Conservation (phyloP, 805 yeast species). For the Pichia paraexigua region DNA sequence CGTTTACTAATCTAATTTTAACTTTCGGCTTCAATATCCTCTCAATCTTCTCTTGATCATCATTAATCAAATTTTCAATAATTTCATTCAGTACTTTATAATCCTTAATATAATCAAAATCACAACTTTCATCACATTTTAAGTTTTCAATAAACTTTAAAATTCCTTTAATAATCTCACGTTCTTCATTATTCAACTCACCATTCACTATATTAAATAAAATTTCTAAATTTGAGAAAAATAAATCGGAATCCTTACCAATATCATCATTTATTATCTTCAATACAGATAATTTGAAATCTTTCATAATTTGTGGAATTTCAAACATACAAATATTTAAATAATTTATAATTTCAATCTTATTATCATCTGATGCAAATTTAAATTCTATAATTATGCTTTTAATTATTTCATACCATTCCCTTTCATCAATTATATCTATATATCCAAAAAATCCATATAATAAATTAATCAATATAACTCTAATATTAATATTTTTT, state of each 20-base stretch:
- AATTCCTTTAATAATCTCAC: not conserved
- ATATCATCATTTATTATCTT: constrained; percentile 64
- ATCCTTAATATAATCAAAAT: not conserved
- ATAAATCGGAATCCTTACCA: constrained; percentile 56
- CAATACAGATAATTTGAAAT: constrained; percentile 58
- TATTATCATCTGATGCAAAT: not conserved
- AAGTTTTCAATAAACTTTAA: not conserved
- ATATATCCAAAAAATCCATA: constrained; percentile 57
- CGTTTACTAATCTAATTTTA: not conserved
- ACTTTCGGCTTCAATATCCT: not conserved
- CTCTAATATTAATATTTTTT: not conserved
- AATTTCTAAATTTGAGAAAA: constrained; percentile 71
- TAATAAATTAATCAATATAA: constrained; percentile 38
- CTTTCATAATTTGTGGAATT: constrained; percentile 63
- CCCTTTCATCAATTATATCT: not conserved
- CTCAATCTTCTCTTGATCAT: not conserved
- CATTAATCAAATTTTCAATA: not conserved
- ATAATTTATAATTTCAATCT: constrained; percentile 46
- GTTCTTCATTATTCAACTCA: not conserved
- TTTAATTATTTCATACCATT: not conserved
- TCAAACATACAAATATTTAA: constrained; percentile 76
- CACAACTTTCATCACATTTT: not conserved
- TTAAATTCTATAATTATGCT: not conserved
- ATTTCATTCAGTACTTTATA: not conserved
- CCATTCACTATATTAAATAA: constrained; percentile 48